Evolutionary conservation across 495 filamentous ascomycete species (phyloP).

Genomic region (Aspergillus steynii): DNA sequence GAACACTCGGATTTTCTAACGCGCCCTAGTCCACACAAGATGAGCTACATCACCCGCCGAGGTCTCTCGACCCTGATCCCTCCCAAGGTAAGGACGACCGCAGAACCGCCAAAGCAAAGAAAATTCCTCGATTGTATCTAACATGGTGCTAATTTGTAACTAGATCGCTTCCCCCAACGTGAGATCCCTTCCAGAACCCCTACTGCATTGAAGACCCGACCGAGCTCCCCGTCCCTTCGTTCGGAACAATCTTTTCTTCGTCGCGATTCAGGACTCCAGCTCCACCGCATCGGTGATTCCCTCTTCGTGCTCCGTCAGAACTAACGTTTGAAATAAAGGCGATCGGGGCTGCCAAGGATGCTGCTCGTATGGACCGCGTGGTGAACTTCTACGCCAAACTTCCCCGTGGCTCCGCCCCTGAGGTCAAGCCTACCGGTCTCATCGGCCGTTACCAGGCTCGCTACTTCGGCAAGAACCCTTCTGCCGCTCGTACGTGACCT

Average conservation of each 20-base stretch:
- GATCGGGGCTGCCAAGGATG: slow-evolving; percentile 90
- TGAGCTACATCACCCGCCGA: slow-evolving; percentile 87
- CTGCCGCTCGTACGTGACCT: slow-evolving; percentile 74
- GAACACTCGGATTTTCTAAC: slow-evolving; percentile 29
- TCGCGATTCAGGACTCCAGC: neutral
- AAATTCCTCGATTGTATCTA: neutral
- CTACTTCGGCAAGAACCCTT: slow-evolving; percentile 92
- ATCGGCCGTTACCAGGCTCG: slow-evolving; percentile 85
- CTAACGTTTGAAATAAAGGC: slow-evolving; percentile 54
- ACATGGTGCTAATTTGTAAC: slow-evolving; percentile 29
- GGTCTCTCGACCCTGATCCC: slow-evolving; percentile 97
- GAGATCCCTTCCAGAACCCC: slow-evolving; percentile 45
- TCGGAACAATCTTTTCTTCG: slow-evolving; percentile 13
- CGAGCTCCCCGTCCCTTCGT: slow-evolving; percentile 11
- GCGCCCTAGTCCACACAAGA: slow-evolving; percentile 54
- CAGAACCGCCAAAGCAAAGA: slow-evolving; percentile 6
- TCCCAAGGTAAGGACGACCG: slow-evolving; percentile 73
- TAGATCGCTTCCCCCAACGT: slow-evolving; percentile 92
- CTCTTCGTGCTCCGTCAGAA: neutral
- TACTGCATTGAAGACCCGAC: neutral
- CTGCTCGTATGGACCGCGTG: slow-evolving; percentile 90
- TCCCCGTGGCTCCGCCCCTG: slow-evolving; percentile 82
- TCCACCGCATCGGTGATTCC: neutral
- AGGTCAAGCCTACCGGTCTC: slow-evolving; percentile 74
- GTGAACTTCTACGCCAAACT: slow-evolving; percentile 98